Evolutionary conservation across 257 asterid genomes (phyloP).

Genomic region (Capsicum rhomboideum): DNA sequence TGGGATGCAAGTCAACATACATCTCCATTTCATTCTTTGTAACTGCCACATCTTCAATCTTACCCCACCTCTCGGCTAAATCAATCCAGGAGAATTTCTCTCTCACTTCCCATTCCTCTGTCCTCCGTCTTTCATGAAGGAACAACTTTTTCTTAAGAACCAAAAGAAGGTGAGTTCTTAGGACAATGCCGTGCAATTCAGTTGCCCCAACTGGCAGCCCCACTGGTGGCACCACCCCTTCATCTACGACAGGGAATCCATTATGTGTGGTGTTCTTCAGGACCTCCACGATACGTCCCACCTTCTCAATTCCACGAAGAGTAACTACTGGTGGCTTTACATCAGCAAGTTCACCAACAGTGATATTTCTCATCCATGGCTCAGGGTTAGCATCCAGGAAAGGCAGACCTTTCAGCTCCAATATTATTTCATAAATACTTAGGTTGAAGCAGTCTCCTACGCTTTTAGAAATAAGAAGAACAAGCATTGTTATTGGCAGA

Average conservation of each 20-base stretch:
- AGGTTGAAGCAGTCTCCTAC: conserved; percentile 97
- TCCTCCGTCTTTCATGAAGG: conserved; percentile 54
- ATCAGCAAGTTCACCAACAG: conserved; percentile 75
- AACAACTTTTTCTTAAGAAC: conserved; percentile 76
- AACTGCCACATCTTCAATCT: conserved; percentile 56
- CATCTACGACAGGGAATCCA: conserved; percentile 78
- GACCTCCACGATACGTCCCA: conserved; percentile 64
- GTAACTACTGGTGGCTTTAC: conserved; percentile 63
- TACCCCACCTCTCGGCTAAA: conserved; percentile 65
- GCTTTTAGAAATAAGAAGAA: conserved; percentile 65
- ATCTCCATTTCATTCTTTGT: conserved; percentile 70
- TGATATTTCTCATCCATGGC: conserved; percentile 93
- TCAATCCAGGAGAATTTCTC: conserved; percentile 62
- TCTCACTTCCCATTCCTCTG: conserved; percentile 81
- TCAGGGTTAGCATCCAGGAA: conserved; percentile 85
- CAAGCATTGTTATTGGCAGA: conserved; percentile 84
- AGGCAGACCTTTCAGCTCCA: conserved; percentile 85
- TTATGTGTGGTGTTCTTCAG: conserved; percentile 72
- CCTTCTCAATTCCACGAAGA: conserved; percentile 71
- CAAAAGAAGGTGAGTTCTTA: conserved; percentile 69
- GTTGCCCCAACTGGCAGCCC: conserved; percentile 41
- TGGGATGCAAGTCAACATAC: conserved; percentile 79
- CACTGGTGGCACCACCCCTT: conserved; percentile 69
- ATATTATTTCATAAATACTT: conserved; percentile 80
- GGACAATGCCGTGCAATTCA: conserved; percentile 67